Evolutionary conservation across 139 green algal species (phyloP), one percentile per base, ranked within the genome.

Genomic region (Closterium sp.): DNA sequence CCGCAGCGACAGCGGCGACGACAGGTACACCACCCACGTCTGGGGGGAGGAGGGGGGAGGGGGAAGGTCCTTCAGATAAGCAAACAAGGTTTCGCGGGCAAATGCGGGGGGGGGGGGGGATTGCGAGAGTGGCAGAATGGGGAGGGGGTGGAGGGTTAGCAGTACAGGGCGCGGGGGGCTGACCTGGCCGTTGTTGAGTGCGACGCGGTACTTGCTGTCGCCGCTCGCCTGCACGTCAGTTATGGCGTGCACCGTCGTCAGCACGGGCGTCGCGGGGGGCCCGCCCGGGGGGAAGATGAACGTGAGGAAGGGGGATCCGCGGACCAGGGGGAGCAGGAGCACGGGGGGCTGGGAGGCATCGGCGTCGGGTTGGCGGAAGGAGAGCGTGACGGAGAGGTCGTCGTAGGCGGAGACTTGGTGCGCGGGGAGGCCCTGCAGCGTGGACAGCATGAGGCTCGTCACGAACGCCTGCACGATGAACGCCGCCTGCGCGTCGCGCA

Each of bases 321-420:
- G n/a, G n/a, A n/a, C n/a, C n/a, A n/a, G n/a, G n/a, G n/a, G n/a
- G n/a, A n/a, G n/a, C n/a, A n/a, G n/a, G n/a, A n/a, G n/a, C n/a
- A n/a, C n/a, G n/a, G n/a, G n/a, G n/a, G n/a, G n/a, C n/a, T n/a
- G n/a, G n/a, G n/a, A n/a, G n/a, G n/a, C n/a, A n/a, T n/a, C n/a
- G n/a, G n/a, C n/a, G n/a, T n/a, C n/a, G n/a, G n/a, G n/a, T n/a
- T n/a, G n/a, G n/a, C n/a, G n/a, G n/a, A n/a, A n/a, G n/a, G n/a
- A n/a, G n/a, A n/a, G n/a, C n/a, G 89, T 92, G 76, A 89, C 81
- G 81, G n/a, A 34, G 43, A 92, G 81, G 36, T 92, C 85, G 33
- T 92, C 89, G 81, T 89, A 92, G 32, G 89, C 32, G 25, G 76
- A 28, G 28, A 92, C n/a, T 12, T 30, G 12, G 69, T 36, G 89